Conservation (phyloP, 768 basidiomycete species). For the Hydnomerulius pinastri region DNA sequence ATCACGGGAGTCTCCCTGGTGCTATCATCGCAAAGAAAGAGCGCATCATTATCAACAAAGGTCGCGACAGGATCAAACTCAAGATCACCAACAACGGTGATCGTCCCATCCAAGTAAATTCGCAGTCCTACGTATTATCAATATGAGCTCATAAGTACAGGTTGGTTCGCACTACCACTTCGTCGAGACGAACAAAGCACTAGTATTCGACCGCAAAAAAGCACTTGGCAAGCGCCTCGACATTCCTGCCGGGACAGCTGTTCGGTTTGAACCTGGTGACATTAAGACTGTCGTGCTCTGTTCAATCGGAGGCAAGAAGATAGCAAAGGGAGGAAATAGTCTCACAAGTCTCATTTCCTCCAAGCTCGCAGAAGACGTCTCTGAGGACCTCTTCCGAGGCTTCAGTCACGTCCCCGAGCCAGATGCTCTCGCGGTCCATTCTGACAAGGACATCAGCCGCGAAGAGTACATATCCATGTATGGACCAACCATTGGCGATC, state of each 20-base stretch:
- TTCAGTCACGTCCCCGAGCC: slow-evolving; percentile 76
- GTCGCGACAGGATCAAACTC: slow-evolving; percentile 66
- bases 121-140: not conserved
- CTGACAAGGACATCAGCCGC: slow-evolving; percentile 59
- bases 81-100: slow-evolving; percentile 90
- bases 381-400: slow-evolving; percentile 37
- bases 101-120: slow-evolving; percentile 82
- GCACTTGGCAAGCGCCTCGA: slow-evolving; percentile 88
- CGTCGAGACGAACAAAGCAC: slow-evolving; percentile 79
- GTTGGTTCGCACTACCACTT: slow-evolving; percentile 96
- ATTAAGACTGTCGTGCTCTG: slow-evolving; percentile 81
- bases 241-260: slow-evolving; percentile 92
- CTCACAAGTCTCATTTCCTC: slow-evolving; percentile 46
- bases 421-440: slow-evolving; percentile 50
- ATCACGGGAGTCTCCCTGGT: slow-evolving; percentile 64
- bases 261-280: slow-evolving; percentile 96
- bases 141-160: slow-evolving; percentile 36
- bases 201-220: slow-evolving; percentile 79
- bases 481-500: slow-evolving; percentile 92
- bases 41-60: slow-evolving; percentile 74
- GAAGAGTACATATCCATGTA: slow-evolving; percentile 91
- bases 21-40: slow-evolving; percentile 69
- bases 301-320: slow-evolving; percentile 67
- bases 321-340: slow-evolving; percentile 78
- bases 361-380: slow-evolving; percentile 45